Conservation (phyloP, 169 alveolate species). For the Eimeria falciformis region DNA sequence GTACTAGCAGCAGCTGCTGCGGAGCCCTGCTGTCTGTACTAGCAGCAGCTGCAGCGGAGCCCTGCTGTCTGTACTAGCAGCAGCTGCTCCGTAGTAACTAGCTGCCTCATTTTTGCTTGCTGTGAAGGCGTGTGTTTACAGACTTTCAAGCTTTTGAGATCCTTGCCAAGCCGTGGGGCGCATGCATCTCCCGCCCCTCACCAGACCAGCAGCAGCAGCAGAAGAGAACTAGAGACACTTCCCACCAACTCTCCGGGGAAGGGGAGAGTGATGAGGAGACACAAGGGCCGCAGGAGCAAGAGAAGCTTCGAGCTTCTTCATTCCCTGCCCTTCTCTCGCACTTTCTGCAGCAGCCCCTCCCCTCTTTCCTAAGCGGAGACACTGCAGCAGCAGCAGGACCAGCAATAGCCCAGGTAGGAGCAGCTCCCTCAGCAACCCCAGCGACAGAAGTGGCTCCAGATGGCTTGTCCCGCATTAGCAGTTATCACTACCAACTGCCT, state of each 20-base stretch:
- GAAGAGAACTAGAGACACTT: slow-evolving; percentile 10
- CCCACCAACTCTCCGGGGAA: not conserved
- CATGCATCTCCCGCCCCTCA: slow-evolving; percentile 51
- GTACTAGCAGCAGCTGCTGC: too few species aligned
- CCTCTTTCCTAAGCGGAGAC: slow-evolving; percentile 17
- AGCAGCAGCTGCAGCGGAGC: too few species aligned
- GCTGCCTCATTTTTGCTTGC: too few species aligned
- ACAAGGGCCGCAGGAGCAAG: slow-evolving; percentile 23
- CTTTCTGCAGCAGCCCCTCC: slow-evolving; percentile 44
- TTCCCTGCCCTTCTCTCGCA: slow-evolving; percentile 55
- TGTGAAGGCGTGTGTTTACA: not conserved
- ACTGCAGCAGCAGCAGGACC: not conserved
- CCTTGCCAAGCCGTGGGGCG: slow-evolving; percentile 65
- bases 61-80: too few species aligned
- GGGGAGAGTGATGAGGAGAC: not conserved
- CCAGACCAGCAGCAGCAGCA: not conserved
- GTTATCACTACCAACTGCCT: slow-evolving; percentile 75
- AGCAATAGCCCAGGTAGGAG: not conserved
- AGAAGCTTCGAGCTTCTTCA: slow-evolving; percentile 16
- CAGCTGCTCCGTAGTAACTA: too few species aligned
- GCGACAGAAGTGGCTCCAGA: not conserved
- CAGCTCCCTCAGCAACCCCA: not conserved
- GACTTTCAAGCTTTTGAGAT: slow-evolving; percentile 59
- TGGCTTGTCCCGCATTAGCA: slow-evolving; percentile 15
- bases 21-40: too few species aligned